These are phyloP conservation scores for Alloascoidea africana DNA, from an alignment of 805 yeast genomes.

Conservation along the genomic window DNA sequence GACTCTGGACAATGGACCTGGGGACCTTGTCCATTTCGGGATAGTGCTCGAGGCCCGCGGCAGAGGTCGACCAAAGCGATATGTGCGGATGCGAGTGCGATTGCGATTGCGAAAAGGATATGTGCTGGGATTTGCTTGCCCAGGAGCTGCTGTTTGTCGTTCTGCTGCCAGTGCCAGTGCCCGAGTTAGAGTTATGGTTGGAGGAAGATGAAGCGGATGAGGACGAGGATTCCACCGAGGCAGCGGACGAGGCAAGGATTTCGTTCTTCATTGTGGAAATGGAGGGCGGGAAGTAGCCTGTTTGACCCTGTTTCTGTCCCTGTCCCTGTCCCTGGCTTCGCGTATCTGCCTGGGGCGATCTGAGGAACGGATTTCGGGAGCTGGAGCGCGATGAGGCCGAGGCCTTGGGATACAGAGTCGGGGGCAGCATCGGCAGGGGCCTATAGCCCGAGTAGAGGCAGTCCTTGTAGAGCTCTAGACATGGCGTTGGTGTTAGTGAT, in stretches of 20 bases:
- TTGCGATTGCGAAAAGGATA: too few species aligned
- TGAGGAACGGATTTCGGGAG: too few species aligned
- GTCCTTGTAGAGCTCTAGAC: not conserved
- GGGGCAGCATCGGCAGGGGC: not conserved
- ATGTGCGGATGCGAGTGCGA: too few species aligned
- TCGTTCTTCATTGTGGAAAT: not conserved
- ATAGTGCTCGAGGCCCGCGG: not conserved
- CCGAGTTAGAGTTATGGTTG: not conserved
- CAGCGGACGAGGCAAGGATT: too few species aligned
- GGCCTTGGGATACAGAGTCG: not conserved
- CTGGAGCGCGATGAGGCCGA: too few species aligned
- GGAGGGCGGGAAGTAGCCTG: not conserved
- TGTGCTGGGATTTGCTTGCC: not conserved
- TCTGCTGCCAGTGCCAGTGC: not conserved
- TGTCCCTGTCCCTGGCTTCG: not conserved
- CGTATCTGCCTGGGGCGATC: not conserved
- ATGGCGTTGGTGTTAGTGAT: too few species aligned
- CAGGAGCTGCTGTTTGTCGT: not conserved
- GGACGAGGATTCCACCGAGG: too few species aligned
- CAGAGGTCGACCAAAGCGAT: conserved; percentile 1
- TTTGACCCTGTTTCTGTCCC: conserved; percentile 1
- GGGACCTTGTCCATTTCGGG: conserved; percentile 1
- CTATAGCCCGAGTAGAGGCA: not conserved
- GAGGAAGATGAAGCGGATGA: too few species aligned
- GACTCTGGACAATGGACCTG: not conserved